phyloP scores from a whole-genome alignment of 805 yeast species.

The Candida qinlingensis region DNA sequence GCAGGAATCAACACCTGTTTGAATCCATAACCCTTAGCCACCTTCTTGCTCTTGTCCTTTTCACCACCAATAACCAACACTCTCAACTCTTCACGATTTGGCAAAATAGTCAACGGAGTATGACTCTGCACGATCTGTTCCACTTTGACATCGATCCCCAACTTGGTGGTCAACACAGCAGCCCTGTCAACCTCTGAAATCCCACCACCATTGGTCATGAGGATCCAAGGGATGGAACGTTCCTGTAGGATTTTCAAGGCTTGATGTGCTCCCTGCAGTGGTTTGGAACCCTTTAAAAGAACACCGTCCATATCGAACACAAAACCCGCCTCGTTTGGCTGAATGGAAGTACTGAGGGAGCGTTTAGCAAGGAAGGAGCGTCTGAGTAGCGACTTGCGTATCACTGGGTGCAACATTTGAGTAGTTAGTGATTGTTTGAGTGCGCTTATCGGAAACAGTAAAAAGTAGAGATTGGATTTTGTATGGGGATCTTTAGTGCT shows the following conservation, averaged over 20 bases:
- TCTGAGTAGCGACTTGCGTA: not conserved
- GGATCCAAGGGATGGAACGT: slow-evolving; percentile 64
- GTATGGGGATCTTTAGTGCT: no score
- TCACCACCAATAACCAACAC: slow-evolving; percentile 86
- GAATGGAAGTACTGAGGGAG: slow-evolving; percentile 2
- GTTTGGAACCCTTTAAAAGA: slow-evolving; percentile 62
- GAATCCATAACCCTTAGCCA: slow-evolving; percentile 76
- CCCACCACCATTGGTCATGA: slow-evolving; percentile 92
- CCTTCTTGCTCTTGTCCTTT: slow-evolving; percentile 60
- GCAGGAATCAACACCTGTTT: slow-evolving; percentile 65
- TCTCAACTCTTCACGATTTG: slow-evolving; percentile 42
- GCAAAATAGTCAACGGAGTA: slow-evolving; percentile 71
- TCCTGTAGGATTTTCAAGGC: slow-evolving; percentile 52
- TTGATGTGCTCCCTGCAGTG: slow-evolving; percentile 59
- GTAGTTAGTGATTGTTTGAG: not conserved
- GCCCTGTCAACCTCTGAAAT: slow-evolving; percentile 58
- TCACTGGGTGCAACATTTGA: not conserved
- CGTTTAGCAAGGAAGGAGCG: slow-evolving; percentile 4
- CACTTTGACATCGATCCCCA: slow-evolving; percentile 29
- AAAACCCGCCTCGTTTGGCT: slow-evolving; percentile 15
- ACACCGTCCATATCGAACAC: slow-evolving; percentile 73
- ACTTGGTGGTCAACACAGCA: slow-evolving; percentile 39
- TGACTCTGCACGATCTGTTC: slow-evolving; percentile 79
- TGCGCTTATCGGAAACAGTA: not conserved
- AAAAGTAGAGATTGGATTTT: no score